Conservation (phyloP, 176 grass and related monocot genomes). For the Oryza glaberrima region DNA sequence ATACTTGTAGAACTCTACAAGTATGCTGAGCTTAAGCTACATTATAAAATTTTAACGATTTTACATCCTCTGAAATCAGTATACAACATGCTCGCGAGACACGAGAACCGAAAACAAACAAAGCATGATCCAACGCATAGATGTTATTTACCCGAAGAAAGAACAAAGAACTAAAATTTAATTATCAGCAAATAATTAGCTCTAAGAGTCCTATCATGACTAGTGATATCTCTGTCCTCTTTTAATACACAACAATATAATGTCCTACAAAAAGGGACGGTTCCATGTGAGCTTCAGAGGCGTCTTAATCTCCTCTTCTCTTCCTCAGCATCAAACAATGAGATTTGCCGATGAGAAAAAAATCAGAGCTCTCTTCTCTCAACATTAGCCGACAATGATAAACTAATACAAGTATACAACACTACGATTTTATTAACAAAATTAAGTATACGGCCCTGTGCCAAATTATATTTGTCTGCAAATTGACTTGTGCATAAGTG, state of each 20-base stretch:
- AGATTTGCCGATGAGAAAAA: conserved; percentile 44
- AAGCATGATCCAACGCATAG: conserved; percentile 15
- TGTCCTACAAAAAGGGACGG: conserved; percentile 37
- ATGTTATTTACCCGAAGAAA: neutral
- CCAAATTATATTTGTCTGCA: conserved; percentile 19
- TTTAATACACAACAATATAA: conserved; percentile 26
- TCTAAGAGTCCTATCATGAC: conserved; percentile 32
- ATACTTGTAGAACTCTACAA: too few species aligned
- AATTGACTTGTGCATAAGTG: conserved; percentile 57
- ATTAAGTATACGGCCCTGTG: neutral
- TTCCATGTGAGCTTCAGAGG: conserved; percentile 54
- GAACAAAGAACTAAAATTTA: neutral
- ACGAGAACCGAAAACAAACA: conserved; percentile 40
- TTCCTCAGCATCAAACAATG: conserved; percentile 42
- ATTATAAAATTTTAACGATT: neutral
- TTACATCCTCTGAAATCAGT: conserved; percentile 1
- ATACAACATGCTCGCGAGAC: neutral
- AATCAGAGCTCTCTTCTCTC: conserved; percentile 12
- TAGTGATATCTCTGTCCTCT: conserved; percentile 44
- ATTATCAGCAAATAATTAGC: conserved; percentile 15
- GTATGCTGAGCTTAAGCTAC: too few species aligned
- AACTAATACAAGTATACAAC: conserved; percentile 26
- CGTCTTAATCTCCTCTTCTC: conserved; percentile 39
- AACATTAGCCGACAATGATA: conserved; percentile 46
- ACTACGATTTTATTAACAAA: neutral